phyloP scores from a whole-genome alignment of 2,329 filamentous ascomycete genomes.

The Colletotrichum tanaceti region DNA sequence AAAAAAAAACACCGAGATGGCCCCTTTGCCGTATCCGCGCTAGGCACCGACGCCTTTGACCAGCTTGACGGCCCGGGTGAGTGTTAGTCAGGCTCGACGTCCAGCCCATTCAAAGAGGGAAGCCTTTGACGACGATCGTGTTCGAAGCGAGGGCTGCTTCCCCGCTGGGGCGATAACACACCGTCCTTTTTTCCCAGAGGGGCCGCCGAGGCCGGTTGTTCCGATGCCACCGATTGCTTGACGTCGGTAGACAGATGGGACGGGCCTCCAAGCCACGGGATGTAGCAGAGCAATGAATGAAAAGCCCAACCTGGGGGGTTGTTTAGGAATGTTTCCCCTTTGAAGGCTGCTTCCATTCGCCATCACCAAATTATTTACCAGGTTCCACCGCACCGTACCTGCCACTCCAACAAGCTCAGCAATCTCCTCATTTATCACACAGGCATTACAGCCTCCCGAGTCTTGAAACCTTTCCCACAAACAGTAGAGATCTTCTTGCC shows the following conservation, averaged over 20 bases:
- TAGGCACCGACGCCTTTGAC: background rate
- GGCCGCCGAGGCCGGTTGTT: conserved; percentile 1
- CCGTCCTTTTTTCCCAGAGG: background rate
- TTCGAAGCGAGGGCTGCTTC: background rate
- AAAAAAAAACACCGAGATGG: background rate
- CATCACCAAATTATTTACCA: background rate
- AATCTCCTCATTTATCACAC: no score
- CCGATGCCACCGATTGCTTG: conserved; percentile 15
- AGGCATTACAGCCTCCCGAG: background rate
- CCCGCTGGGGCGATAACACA: background rate
- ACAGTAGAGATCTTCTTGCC: no score
- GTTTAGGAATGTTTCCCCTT: background rate
- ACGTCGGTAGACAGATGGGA: no score
- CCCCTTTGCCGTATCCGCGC: background rate
- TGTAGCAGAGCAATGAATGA: background rate
- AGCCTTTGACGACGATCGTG: background rate
- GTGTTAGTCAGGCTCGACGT: background rate
- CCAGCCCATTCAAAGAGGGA: background rate
- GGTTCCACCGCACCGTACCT: background rate
- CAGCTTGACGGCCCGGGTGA: background rate
- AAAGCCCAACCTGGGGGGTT: background rate
- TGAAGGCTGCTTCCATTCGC: background rate
- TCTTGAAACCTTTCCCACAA: background rate
- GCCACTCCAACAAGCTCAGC: background rate
- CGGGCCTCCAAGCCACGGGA: background rate